Conservation (phyloP, 2,329 filamentous ascomycete species). For the Aspergillus sergii region DNA sequence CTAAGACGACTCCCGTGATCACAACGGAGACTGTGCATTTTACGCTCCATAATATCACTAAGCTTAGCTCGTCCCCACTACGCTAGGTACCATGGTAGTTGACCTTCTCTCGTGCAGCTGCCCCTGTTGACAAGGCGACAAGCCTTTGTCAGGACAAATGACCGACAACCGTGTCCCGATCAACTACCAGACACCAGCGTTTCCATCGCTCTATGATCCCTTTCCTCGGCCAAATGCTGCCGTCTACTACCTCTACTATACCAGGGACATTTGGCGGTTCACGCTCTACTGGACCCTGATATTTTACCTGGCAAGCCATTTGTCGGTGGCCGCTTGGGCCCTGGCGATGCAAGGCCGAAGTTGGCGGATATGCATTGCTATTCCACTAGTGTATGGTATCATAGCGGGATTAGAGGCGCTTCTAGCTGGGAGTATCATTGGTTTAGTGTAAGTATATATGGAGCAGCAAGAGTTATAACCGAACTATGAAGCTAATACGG, state of each 20-base stretch:
- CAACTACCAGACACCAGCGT: conserved; percentile 69
- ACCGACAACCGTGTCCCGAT: conserved; percentile 50
- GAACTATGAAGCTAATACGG: conserved; percentile 10
- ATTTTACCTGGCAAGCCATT: conserved; percentile 73
- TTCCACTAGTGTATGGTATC: conserved; percentile 70
- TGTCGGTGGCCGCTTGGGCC: conserved; percentile 71
- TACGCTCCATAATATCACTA: neutral
- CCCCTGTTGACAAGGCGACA: conserved; percentile 13
- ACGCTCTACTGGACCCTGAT: conserved; percentile 85
- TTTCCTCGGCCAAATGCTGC: conserved; percentile 60
- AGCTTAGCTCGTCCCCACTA: neutral
- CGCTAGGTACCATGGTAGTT: conserved; percentile 12
- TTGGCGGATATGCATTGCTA: conserved; percentile 63
- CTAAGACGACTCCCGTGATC: neutral
- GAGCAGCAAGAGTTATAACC: conserved; percentile 2
- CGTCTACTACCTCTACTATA: conserved; percentile 69
- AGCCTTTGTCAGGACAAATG: conserved; percentile 20
- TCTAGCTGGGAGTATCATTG: conserved; percentile 78
- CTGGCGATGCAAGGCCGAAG: conserved; percentile 66
- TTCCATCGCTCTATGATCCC: conserved; percentile 82
- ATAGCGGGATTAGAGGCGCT: conserved; percentile 76
- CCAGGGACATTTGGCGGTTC: conserved; percentile 81
- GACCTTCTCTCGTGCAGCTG: neutral
- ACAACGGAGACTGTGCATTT: neutral
- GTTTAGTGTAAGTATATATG: conserved; percentile 66